Conservation (phyloP, 2,329 filamentous ascomycete species). For the Verticillium zaregamsianum region DNA sequence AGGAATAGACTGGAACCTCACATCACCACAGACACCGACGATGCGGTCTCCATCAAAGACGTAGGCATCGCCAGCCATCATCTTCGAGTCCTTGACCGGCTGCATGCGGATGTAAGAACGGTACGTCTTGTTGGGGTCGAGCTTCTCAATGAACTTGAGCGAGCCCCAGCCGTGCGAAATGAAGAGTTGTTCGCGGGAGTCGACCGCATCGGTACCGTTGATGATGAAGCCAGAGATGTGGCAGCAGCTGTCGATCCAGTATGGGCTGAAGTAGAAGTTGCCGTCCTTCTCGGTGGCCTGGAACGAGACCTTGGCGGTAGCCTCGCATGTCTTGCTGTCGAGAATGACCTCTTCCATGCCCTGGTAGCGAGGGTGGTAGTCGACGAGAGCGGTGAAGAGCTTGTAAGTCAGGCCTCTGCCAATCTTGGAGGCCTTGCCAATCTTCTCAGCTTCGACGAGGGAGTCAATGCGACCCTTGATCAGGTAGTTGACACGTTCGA, state of each 20-base stretch:
- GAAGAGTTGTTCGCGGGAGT: conserved; percentile 50
- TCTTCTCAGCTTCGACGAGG: conserved; percentile 56
- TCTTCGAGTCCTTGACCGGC: conserved; percentile 43
- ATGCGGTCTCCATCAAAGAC: conserved; percentile 48
- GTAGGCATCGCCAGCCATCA: conserved; percentile 50
- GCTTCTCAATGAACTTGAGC: conserved; percentile 44
- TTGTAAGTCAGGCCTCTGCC: conserved; percentile 77
- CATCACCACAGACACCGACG: conserved; percentile 45
- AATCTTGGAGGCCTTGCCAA: conserved; percentile 67
- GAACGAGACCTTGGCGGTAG: conserved; percentile 38
- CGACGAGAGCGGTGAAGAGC: conserved; percentile 52
- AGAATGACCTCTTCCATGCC: conserved; percentile 58
- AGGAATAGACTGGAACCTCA: conserved; percentile 65
- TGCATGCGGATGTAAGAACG: conserved; percentile 57
- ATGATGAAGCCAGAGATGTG: conserved; percentile 59
- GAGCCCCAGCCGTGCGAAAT: conserved; percentile 58
- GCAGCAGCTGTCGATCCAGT: conserved; percentile 55
- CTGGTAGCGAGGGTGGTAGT: conserved; percentile 49
- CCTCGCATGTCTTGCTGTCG: conserved; percentile 38
- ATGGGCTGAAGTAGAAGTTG: conserved; percentile 52
- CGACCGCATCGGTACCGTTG: conserved; percentile 53
- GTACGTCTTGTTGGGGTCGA: conserved; percentile 42
- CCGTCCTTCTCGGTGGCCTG: conserved; percentile 43
- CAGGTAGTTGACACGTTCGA: conserved; percentile 64
- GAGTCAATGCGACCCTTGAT: conserved; percentile 59